A percentile compares a stretch with the other conserved stretches of the same genome.
phyloP scores from a whole-genome alignment of 306 rosid genomes.

The Prinsepia uniflora region DNA sequence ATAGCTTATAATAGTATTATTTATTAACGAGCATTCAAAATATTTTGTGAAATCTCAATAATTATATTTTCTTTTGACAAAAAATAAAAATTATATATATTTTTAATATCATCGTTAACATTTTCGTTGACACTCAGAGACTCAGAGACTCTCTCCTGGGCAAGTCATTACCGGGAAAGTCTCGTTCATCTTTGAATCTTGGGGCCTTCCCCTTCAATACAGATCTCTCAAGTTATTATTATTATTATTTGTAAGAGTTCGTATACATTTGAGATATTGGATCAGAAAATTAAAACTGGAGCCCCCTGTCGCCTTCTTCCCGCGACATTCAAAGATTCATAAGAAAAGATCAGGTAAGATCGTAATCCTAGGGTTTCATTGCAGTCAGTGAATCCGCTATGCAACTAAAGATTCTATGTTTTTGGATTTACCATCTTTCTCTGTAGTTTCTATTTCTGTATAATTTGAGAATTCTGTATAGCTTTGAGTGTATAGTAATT shows the following conservation, averaged over 20 bases:
- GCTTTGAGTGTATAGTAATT: background rate
- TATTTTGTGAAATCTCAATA: no score
- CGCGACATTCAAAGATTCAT: background rate
- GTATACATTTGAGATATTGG: background rate
- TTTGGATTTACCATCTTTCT: background rate
- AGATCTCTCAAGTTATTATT: background rate
- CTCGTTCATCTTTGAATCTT: background rate
- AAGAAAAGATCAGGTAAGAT: background rate
- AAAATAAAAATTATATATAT: background rate
- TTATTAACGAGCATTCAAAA: no score
- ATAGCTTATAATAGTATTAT: no score
- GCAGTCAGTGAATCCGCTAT: background rate
- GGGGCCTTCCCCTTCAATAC: background rate
- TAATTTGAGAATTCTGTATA: background rate
- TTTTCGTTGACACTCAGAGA: no score
- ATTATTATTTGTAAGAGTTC: background rate
- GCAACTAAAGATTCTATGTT: background rate
- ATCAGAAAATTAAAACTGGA: slow-evolving; percentile 6
- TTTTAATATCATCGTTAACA: no score
- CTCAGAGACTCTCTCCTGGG: background rate
- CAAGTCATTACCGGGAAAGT: background rate
- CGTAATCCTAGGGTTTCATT: background rate
- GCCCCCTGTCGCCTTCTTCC: slow-evolving; percentile 15
- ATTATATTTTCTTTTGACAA: no score
- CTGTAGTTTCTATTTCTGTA: background rate